Evolutionary conservation across 768 basidiomycete species (phyloP), one percentile per base, ranked within the genome.

Genomic region (Dendrothele bispora): DNA sequence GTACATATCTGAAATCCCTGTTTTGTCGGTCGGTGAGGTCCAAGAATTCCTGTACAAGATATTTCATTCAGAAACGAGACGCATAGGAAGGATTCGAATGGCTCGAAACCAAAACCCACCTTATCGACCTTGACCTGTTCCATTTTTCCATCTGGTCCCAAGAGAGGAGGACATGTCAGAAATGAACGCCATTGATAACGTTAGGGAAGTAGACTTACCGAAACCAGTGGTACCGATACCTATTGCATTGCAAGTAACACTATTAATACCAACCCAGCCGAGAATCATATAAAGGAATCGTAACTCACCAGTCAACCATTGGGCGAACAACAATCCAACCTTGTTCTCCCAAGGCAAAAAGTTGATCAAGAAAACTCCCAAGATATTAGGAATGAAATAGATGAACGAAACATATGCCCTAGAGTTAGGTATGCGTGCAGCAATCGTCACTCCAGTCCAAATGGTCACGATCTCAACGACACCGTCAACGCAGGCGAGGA

Each of bases 11-110:
- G 64, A 84, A 88, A 44, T 86, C 83, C 8, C 79, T 73, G 55
- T 88, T 88, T 60, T 88, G 82, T 25, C 65, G 70, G 58, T 89
- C 87, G 1, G 87, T 89, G 55, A 88, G 64, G 58, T 89, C 87
- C 66, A 87, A 61, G 60, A 79, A 84, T 72, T 80, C 84, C 83
- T 88, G 41, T 27, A 20, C 22, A 27, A 14, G 30, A 40, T 24
- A 8, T 44, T 39, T 26, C 48, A 42, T 53, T 21, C 34, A 20
- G 38, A 2, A 24, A 11, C 46, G 15, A 15, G 14, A 26, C 27
- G 12, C 32, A 39, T 25, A 39, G 21, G 52, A 41, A 39, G 36
- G 27, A 45, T 21, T 27, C 42, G 35, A 40, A 49, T n/a, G 43
- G n/a, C 39, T 5, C 46, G 51, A 49, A 41, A 30, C 29, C 39